A percentile compares a stretch with the other conserved stretches of the same genome.
These are phyloP conservation scores for Rhodamnia argentea DNA, from an alignment of 345 rosid genomes.

Conservation along the genomic window DNA sequence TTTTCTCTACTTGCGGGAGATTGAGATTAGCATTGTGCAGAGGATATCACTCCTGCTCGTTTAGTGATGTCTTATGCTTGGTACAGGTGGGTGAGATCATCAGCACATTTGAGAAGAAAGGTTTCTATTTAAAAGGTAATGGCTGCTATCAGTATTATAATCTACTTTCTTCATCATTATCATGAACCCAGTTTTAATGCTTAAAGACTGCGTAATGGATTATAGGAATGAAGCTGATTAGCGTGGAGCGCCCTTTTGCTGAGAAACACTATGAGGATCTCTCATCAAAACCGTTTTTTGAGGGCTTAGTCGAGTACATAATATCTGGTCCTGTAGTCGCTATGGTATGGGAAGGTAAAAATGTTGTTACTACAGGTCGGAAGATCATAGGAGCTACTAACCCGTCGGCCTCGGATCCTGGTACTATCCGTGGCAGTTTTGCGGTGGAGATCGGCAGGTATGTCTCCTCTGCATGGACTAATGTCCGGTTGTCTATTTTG, in stretches of 20 bases:
- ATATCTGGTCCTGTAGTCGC: conserved; percentile 97
- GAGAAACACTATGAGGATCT: conserved; percentile 82
- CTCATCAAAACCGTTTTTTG: conserved; percentile 80
- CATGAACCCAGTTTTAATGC: neutral
- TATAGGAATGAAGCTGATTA: conserved; percentile 65
- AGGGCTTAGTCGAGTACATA: conserved; percentile 85
- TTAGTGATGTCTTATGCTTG: neutral
- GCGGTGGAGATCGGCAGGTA: conserved; percentile 87
- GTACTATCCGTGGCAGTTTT: conserved; percentile 90
- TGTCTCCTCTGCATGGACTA: neutral
- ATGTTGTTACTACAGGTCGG: conserved; percentile 69
- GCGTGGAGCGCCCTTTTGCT: conserved; percentile 68
- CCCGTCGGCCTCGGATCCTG: conserved; percentile 79
- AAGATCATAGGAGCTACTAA: conserved; percentile 94
- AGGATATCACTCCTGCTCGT: neutral
- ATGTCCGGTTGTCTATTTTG: neutral
- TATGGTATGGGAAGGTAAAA: conserved; percentile 95
- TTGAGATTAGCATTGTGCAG: neutral
- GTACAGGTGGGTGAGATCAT: conserved; percentile 84
- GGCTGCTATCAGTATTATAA: neutral
- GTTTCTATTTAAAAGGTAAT: conserved; percentile 78
- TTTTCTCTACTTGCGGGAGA: neutral
- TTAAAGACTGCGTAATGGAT: neutral
- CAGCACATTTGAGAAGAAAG: conserved; percentile 89
- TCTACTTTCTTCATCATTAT: neutral